Conservation (phyloP, 176 grass and related monocot genomes). For the Canna indica region DNA sequence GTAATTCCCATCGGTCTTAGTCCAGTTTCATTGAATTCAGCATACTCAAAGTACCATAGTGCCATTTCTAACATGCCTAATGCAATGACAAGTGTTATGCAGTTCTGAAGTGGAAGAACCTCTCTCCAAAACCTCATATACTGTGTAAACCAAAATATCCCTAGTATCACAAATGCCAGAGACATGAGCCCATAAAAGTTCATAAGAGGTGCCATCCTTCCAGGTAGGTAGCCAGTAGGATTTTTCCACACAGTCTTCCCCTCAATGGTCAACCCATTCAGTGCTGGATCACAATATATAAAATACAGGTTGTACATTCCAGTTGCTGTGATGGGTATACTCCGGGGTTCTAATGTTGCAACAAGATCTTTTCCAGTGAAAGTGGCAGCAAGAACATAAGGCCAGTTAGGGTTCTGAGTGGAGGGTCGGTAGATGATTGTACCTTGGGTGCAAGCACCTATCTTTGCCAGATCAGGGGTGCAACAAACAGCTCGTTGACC, state of each 20-base stretch:
- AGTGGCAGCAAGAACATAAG: slow-evolving; percentile 57
- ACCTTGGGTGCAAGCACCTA: slow-evolving; percentile 79
- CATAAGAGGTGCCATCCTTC: slow-evolving; percentile 95
- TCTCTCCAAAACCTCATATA: slow-evolving; percentile 95
- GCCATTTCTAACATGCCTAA: slow-evolving; percentile 98
- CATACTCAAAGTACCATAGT: slow-evolving; percentile 98
- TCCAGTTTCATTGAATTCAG: slow-evolving; percentile 85
- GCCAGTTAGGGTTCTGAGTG: slow-evolving; percentile 63
- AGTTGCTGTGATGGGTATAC: slow-evolving; percentile 60
- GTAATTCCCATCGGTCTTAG: slow-evolving; percentile 75
- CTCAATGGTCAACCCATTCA: slow-evolving; percentile 65
- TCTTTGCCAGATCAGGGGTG: slow-evolving; percentile 81
- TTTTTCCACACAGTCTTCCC: slow-evolving; percentile 99
- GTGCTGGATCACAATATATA: slow-evolving; percentile 70
- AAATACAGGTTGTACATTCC: slow-evolving; percentile 99
- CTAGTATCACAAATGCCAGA: slow-evolving; percentile 72
- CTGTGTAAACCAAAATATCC: slow-evolving; percentile 93
- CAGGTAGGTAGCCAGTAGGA: slow-evolving; percentile 82
- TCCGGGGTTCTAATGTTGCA: slow-evolving; percentile 53
- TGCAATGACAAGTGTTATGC: slow-evolving; percentile 93
- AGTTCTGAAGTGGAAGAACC: slow-evolving; percentile 97
- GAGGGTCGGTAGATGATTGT: slow-evolving; percentile 76
- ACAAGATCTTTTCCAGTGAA: slow-evolving; percentile 65
- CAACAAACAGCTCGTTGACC: slow-evolving; percentile 96
- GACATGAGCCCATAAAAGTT: slow-evolving; percentile 96